A percentile compares a stretch with the other conserved stretches of the same genome.
These are phyloP conservation scores for Colletotrichum eleusines DNA, from an alignment of 2,329 filamentous ascomycete species.

Conservation along the genomic window DNA sequence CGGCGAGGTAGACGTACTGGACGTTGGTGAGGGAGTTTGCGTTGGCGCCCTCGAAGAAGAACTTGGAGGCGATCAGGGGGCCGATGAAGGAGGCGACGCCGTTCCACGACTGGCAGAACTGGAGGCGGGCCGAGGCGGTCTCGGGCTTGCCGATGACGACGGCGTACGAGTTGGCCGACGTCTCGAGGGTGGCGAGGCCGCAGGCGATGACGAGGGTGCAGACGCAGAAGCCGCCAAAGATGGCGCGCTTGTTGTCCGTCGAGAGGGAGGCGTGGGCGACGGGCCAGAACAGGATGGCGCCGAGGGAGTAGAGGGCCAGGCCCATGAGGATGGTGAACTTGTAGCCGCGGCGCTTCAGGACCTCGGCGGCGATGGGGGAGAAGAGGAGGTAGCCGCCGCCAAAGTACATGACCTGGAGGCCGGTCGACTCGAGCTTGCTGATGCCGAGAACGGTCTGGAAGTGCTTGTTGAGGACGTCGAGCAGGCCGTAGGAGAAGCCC, in stretches of 20 bases:
- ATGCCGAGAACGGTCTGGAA: conserved; percentile 62
- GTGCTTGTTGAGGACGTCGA: conserved; percentile 57
- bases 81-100: conserved; percentile 70
- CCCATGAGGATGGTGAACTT: conserved; percentile 63
- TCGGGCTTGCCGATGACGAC: conserved; percentile 63
- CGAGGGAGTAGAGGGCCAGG: conserved; percentile 73
- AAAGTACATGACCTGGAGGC: conserved; percentile 57
- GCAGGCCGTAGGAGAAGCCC: conserved; percentile 42
- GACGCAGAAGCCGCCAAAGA: conserved; percentile 80
- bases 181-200: conserved; percentile 80
- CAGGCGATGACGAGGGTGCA: conserved; percentile 80
- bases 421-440: conserved; percentile 54
- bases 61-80: conserved; percentile 78
- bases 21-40: conserved; percentile 72
- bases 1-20: conserved; percentile 81
- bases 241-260: conserved; percentile 48
- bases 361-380: conserved; percentile 55
- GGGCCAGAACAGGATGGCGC: conserved; percentile 66
- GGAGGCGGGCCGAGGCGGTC: conserved; percentile 65
- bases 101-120: conserved; percentile 66
- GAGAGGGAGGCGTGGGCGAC: conserved; percentile 64
- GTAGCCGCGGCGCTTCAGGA: conserved; percentile 57
- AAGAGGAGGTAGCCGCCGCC: conserved; percentile 56
- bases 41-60: conserved; percentile 72
- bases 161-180: conserved; percentile 78